Evolutionary conservation across 2,329 filamentous ascomycete species (phyloP), one percentile per base, ranked within the genome.

Genomic region (Graphiopsis chlorocephala): DNA sequence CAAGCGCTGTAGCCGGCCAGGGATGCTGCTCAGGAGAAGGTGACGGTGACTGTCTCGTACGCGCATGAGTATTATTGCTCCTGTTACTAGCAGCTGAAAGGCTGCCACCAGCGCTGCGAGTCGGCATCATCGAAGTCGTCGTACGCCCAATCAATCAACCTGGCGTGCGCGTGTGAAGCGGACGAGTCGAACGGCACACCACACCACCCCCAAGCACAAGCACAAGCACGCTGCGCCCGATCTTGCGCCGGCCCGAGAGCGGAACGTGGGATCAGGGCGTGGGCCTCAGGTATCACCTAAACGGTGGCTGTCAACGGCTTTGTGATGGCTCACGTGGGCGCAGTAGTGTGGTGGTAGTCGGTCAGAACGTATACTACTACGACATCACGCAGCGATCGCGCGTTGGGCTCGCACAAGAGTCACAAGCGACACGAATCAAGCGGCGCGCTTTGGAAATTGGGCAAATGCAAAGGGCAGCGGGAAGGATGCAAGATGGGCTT

Each of bases 201-300:
- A 50, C 48, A 31, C 45, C n/a, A 25, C 45, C 25, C n/a, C n/a
- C n/a, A n/a, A n/a, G n/a, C n/a, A n/a, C n/a, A n/a, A n/a, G n/a
- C n/a, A n/a, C n/a, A n/a, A n/a, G n/a, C n/a, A n/a, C n/a, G n/a
- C n/a, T n/a, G n/a, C n/a, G 25, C 53, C 29, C 20, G 53, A 33
- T 25, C n/a, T 38, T 15, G 28, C 29, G 35, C 35, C 35, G 56
- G 35, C 38, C 42, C 35, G 38, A n/a, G n/a, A n/a, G n/a, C n/a
- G n/a, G n/a, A n/a, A n/a, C 53, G 53, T 35, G 20, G 20, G 28
- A 56, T 31, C 20, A 12, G 35, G 15, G 25, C 53, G 56, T 59
- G 56, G 56, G 56, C 56, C 56, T 59, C 38, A 59, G 56, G 56
- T 59, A 15, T 59, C 56, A 59, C 56, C 33, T n/a, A 45, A 20